Conservation (phyloP, 208 protist species). For the Acanthamoeba lenticulata region DNA sequence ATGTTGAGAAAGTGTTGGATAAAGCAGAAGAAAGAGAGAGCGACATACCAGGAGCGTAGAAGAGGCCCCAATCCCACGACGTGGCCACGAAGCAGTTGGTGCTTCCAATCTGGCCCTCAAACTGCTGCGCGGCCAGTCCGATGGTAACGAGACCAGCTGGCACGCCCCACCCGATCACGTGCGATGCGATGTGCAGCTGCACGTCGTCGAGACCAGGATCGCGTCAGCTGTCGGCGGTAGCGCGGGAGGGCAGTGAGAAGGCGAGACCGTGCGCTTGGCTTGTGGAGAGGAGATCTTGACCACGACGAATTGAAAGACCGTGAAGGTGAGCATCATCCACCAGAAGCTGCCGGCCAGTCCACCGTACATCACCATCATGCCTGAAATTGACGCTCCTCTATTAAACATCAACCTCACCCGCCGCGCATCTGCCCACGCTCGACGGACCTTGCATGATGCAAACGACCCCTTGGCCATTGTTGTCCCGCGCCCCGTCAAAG, state of each 20-base stretch:
- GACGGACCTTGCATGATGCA: constrained; percentile 25
- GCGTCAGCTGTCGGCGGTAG: too few species aligned
- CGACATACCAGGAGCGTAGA: neutral
- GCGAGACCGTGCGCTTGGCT: too few species aligned
- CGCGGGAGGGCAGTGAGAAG: too few species aligned
- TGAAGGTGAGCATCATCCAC: constrained; percentile 43
- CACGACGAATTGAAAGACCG: neutral
- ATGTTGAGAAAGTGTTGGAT: too few species aligned
- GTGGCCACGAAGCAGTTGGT: neutral
- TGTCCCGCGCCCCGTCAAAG: neutral
- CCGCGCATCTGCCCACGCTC: too few species aligned
- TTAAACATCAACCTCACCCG: neutral
- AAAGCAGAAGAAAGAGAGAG: neutral
- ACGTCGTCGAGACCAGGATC: too few species aligned
- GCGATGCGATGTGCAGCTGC: neutral
- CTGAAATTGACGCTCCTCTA: neutral
- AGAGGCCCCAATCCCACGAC: neutral
- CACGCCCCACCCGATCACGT: constrained; percentile 11
- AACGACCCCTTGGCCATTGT: constrained; percentile 1
- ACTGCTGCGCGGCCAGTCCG: neutral
- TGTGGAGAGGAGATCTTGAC: neutral
- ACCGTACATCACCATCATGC: neutral
- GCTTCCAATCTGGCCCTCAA: neutral
- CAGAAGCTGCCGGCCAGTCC: constrained; percentile 42
- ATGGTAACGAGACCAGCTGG: neutral